Percentiles rank a stretch among this genome's conserved stretches.
phyloP scores from a whole-genome alignment of 1,284 basidiomycete species.

The Meira miltonrushii region DNA sequence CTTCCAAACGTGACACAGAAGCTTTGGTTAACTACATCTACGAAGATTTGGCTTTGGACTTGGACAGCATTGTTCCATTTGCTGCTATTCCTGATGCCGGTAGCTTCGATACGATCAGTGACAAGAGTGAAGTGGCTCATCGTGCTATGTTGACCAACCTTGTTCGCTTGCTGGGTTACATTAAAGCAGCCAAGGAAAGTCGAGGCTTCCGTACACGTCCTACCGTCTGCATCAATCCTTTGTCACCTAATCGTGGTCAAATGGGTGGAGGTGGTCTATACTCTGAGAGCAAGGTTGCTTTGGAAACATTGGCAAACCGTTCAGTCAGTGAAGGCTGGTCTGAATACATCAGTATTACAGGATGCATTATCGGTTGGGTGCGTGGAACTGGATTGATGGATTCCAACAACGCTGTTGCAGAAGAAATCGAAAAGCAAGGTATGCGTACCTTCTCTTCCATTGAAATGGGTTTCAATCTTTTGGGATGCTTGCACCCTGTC shows the following conservation, averaged over 20 bases:
- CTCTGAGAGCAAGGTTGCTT: slow-evolving; percentile 94
- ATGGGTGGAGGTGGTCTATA: slow-evolving; percentile 98
- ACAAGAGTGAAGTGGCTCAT: slow-evolving; percentile 95
- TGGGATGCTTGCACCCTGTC: slow-evolving; percentile 95
- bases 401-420: slow-evolving; percentile 88
- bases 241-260: slow-evolving; percentile 94
- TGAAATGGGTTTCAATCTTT: slow-evolving; percentile 99
- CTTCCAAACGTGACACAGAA: slow-evolving; percentile 94
- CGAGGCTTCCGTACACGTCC: slow-evolving; percentile 93
- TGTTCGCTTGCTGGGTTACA: slow-evolving; percentile 86
- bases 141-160: slow-evolving; percentile 76
- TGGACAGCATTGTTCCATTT: slow-evolving; percentile 97
- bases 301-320: slow-evolving; percentile 95
- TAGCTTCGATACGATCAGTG: slow-evolving; percentile 92
- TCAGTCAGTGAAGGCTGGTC: slow-evolving; percentile 95
- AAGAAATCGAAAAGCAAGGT: slow-evolving; percentile 86
- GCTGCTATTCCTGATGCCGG: slow-evolving; percentile 98
- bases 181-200: slow-evolving; percentile 96
- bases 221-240: slow-evolving; percentile 91
- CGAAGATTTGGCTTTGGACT: slow-evolving; percentile 83
- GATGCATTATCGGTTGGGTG: slow-evolving; percentile 88
- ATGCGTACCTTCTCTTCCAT: slow-evolving; percentile 97
- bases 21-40: slow-evolving; percentile 93
- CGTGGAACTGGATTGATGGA: slow-evolving; percentile 92
- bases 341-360: slow-evolving; percentile 94